These are phyloP conservation scores for Diaporthe australafricana DNA, from an alignment of 2,329 filamentous ascomycete species.

Conservation along the genomic window DNA sequence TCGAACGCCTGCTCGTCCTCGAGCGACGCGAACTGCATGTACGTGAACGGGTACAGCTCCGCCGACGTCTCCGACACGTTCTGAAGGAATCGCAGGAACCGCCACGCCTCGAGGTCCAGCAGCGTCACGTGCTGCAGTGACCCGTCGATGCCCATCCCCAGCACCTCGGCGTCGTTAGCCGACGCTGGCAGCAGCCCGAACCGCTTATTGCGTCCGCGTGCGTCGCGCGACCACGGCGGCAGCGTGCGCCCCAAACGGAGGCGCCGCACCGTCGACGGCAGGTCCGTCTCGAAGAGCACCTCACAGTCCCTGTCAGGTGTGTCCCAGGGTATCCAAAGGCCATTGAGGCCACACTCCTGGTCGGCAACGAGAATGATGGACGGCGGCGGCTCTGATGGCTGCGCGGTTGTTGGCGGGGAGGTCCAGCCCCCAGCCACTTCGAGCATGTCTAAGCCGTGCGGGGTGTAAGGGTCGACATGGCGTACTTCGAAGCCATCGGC, in stretches of 20 bases:
- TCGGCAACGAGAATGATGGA: conserved; percentile 62
- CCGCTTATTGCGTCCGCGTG: conserved; percentile 45
- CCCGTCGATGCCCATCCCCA: conserved; percentile 78
- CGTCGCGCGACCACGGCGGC: conserved; percentile 59
- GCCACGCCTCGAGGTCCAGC: conserved; percentile 71
- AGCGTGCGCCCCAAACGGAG: conserved; percentile 65
- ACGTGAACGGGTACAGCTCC: conserved; percentile 61
- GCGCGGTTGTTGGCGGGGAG: conserved; percentile 27
- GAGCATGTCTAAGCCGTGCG: conserved; percentile 59
- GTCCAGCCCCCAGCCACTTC: conserved; percentile 53
- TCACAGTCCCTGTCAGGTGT: conserved; percentile 54
- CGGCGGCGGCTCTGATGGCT: conserved; percentile 42
- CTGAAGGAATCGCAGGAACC: conserved; percentile 79
- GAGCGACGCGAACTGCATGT: conserved; percentile 41
- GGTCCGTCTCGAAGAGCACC: conserved; percentile 65
- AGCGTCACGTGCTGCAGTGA: conserved; percentile 77
- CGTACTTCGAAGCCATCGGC: conserved; percentile 42
- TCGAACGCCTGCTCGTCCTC: conserved; percentile 42
- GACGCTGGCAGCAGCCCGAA: conserved; percentile 59
- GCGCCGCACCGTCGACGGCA: conserved; percentile 67
- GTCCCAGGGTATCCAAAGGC: conserved; percentile 62
- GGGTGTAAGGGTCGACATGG: conserved; percentile 59
- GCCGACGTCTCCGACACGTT: conserved; percentile 68
- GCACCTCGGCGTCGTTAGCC: conserved; percentile 60
- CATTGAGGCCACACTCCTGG: conserved; percentile 57